Conservation (phyloP, 495 filamentous ascomycete genomes). For the Xylaria cubensis region DNA sequence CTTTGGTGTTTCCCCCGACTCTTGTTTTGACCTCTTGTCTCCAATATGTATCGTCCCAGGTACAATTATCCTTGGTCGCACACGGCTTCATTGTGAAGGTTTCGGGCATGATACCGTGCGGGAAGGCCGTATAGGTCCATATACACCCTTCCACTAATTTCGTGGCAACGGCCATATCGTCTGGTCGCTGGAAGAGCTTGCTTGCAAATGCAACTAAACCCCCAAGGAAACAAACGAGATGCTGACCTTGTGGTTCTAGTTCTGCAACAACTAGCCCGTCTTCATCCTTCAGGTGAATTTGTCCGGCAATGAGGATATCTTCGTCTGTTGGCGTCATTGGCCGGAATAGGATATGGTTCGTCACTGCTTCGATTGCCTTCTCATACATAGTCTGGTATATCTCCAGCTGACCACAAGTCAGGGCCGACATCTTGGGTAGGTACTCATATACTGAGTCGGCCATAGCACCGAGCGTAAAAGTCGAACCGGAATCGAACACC, state of each 20-base stretch:
- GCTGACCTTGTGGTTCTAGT: slow-evolving; percentile 34
- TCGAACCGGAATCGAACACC: slow-evolving; percentile 38
- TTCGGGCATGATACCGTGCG: slow-evolving; percentile 80
- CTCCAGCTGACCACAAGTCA: slow-evolving; percentile 72
- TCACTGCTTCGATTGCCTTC: slow-evolving; percentile 64
- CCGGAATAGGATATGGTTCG: slow-evolving; percentile 69
- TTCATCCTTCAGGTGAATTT: slow-evolving; percentile 33
- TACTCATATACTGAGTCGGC: slow-evolving; percentile 88
- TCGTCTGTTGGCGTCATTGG: slow-evolving; percentile 58
- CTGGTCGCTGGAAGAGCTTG: slow-evolving; percentile 66
- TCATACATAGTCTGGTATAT: slow-evolving; percentile 76
- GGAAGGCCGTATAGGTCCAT: slow-evolving; percentile 76
- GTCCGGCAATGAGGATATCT: slow-evolving; percentile 68
- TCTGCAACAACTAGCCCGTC: slow-evolving; percentile 14
- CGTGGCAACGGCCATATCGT: slow-evolving; percentile 70
- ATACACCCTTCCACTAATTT: slow-evolving; percentile 80
- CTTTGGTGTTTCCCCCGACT: background rate
- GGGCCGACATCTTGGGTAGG: slow-evolving; percentile 64
- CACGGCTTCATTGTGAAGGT: slow-evolving; percentile 64
- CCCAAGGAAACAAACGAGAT: slow-evolving; percentile 68
- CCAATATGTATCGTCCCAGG: slow-evolving; percentile 34
- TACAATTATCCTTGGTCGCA: slow-evolving; percentile 30
- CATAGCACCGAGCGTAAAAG: slow-evolving; percentile 73
- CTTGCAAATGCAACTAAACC: slow-evolving; percentile 80
- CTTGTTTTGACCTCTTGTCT: slow-evolving; percentile 24